phyloP scores from a whole-genome alignment of 768 basidiomycete genomes.

The Vishniacozyma victoriae region DNA sequence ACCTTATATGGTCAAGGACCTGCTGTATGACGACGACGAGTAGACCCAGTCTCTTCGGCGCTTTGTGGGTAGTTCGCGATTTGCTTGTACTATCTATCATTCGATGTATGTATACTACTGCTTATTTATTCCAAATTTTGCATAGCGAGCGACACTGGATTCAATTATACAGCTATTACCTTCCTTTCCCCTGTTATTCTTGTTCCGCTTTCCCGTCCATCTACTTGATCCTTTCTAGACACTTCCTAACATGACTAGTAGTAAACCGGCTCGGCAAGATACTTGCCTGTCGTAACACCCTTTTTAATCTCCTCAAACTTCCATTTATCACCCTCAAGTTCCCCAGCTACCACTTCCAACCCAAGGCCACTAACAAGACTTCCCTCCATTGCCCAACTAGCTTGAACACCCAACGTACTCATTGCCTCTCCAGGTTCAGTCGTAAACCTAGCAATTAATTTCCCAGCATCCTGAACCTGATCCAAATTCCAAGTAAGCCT shows the following conservation, averaged over 20 bases:
- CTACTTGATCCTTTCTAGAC: not conserved
- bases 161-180: too few species aligned
- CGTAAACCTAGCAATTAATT: slow-evolving; percentile 47
- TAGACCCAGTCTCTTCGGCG: too few species aligned
- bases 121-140: too few species aligned
- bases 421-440: slow-evolving; percentile 27
- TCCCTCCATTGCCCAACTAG: slow-evolving; percentile 44
- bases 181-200: too few species aligned
- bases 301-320: slow-evolving; percentile 41
- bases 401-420: slow-evolving; percentile 36
- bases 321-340: slow-evolving; percentile 4
- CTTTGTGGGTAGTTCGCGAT: too few species aligned
- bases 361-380: slow-evolving; percentile 41
- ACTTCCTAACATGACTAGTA: not conserved
- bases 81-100: too few species aligned
- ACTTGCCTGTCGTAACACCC: slow-evolving; percentile 41
- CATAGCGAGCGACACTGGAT: too few species aligned
- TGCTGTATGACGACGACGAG: too few species aligned
- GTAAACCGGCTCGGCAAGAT: slow-evolving; percentile 31
- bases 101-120: too few species aligned
- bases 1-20: slow-evolving; percentile 89
- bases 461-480: slow-evolving; percentile 25
- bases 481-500: slow-evolving; percentile 42
- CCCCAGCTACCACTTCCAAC: slow-evolving; percentile 40
- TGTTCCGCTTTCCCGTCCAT: too few species aligned